phyloP scores from a whole-genome alignment of 2,329 filamentous ascomycete genomes.

The Sclerotinia subarctica region DNA sequence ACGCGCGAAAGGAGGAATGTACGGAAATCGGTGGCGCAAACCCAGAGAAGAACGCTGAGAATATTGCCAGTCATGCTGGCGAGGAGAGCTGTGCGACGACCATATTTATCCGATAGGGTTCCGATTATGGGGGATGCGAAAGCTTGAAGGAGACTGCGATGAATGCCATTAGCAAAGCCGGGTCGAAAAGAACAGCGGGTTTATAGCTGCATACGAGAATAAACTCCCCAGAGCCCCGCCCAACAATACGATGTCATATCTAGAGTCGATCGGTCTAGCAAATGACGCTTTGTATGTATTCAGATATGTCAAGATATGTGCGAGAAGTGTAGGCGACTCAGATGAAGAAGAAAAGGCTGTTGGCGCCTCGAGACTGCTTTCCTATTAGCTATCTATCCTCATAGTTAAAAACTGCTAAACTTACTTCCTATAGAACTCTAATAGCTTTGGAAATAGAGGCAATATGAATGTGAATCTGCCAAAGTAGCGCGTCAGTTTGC shows the following conservation, averaged over 20 bases:
- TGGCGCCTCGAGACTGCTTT: slow-evolving; percentile 66
- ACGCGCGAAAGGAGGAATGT: slow-evolving; percentile 93
- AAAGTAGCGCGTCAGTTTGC: slow-evolving; percentile 8
- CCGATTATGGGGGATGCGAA: slow-evolving; percentile 91
- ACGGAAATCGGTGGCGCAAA: slow-evolving; percentile 86
- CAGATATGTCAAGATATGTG: slow-evolving; percentile 74
- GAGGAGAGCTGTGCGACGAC: slow-evolving; percentile 80
- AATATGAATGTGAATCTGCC: slow-evolving; percentile 86
- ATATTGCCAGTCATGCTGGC: slow-evolving; percentile 94
- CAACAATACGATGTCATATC: slow-evolving; percentile 94
- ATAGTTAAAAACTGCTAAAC: slow-evolving; percentile 66
- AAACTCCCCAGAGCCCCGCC: slow-evolving; percentile 91
- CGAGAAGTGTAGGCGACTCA: slow-evolving; percentile 64
- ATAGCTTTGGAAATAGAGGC: slow-evolving; percentile 88
- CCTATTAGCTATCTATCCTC: slow-evolving; percentile 54
- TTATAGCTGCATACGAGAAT: slow-evolving; percentile 57
- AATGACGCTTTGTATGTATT: slow-evolving; percentile 96
- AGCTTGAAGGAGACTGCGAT: slow-evolving; percentile 75
- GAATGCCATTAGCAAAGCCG: slow-evolving; percentile 5
- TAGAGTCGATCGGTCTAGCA: slow-evolving; percentile 85
- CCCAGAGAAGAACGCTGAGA: slow-evolving; percentile 89
- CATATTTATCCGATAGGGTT: slow-evolving; percentile 80
- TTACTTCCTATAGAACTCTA: slow-evolving; percentile 90
- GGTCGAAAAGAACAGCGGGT: not conserved
- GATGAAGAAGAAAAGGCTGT: slow-evolving; percentile 43